These are phyloP conservation scores for Auriscalpium microsporum DNA, from an alignment of 768 basidiomycete genomes.

Conservation along the genomic window DNA sequence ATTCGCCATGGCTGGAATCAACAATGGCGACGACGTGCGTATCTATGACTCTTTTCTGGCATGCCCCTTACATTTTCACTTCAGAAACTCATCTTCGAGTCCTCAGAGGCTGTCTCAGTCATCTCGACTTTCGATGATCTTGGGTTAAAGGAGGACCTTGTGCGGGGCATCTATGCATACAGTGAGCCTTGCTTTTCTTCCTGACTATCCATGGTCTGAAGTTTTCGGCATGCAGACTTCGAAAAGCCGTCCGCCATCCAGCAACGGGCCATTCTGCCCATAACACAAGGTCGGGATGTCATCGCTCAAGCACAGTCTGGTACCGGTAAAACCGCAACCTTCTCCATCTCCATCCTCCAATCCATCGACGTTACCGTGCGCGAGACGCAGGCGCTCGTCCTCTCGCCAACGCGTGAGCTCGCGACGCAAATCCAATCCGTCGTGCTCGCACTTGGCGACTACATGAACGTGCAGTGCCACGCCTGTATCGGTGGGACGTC, in stretches of 20 bases:
- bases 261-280: conserved; percentile 94
- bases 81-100: conserved; percentile 91
- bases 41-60: neutral
- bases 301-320: conserved; percentile 99
- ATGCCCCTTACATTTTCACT: neutral
- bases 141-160: conserved; percentile 86
- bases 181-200: conserved; percentile 42
- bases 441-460: conserved; percentile 91
- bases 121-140: conserved; percentile 88
- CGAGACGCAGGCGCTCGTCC: conserved; percentile 92
- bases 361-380: conserved; percentile 93
- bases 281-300: conserved; percentile 92
- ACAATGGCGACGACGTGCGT: conserved; percentile 76
- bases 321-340: conserved; percentile 99
- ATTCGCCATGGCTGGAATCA: conserved; percentile 71
- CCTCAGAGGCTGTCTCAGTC: conserved; percentile 84
- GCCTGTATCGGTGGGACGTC: conserved; percentile 97
- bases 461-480: conserved; percentile 99
- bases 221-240: conserved; percentile 46
- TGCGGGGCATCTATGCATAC: conserved; percentile 97
- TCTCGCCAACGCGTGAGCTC: conserved; percentile 97
- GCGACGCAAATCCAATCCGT: conserved; percentile 99
- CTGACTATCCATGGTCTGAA: conserved; percentile 2
- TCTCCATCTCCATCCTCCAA: conserved; percentile 96
- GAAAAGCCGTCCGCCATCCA: conserved; percentile 99